Base-by-base conservation (phyloP, 2,329 filamentous ascomycete species). In the Pleurostoma richardsiae region DNA sequence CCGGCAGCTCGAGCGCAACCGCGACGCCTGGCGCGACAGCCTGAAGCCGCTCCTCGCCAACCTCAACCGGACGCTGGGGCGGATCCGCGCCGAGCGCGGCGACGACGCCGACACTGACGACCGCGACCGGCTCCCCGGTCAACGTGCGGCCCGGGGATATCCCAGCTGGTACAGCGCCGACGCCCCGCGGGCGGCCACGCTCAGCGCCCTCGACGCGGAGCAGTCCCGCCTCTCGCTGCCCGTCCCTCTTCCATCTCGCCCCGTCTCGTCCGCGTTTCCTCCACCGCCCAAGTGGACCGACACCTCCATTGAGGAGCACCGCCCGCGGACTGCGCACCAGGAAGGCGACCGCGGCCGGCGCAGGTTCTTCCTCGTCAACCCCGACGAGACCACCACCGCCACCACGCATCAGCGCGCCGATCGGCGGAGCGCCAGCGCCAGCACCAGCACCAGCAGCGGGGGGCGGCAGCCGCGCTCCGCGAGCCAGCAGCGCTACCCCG, bases 31-130 rank as follows among this genome's bases (percentile, higher is more conserved):
- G 67, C 57, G 72, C 39, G 61, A 66, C 10, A 67, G 72, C 3
- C 56, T 78, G 29, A 59, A 70, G 3, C 69, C 72, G 4, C 61
- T 77, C 4, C 59, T 77, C 38, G 67, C 73, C 33, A 69, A 66
- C 30, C 60, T 77, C 30, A 69, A 70, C 53, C 59, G 63, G 27
- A 62, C 60, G 5, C 56, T 73, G 27, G 59, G 39, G 4, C 29
- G 41, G 5, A 10, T 50, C 6, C 29, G 39, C 3, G 28, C 30
- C n/a, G 36, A 26, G 36, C 19, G 27, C 19, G 10, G 2, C 27
- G 40, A 30, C 8, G 10, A 40, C 5, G 10, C 19, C 7, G 31
- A 38, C 4, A n/a, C 44, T 30, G 47, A 38, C 27, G 30, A 38
- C 5, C 47, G 30, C 10, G 39, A 30, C 30, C 46, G 42, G 3